These are phyloP conservation scores for Cladophialophora immunda DNA, from an alignment of 2,329 filamentous ascomycete species.

Conservation along the genomic window DNA sequence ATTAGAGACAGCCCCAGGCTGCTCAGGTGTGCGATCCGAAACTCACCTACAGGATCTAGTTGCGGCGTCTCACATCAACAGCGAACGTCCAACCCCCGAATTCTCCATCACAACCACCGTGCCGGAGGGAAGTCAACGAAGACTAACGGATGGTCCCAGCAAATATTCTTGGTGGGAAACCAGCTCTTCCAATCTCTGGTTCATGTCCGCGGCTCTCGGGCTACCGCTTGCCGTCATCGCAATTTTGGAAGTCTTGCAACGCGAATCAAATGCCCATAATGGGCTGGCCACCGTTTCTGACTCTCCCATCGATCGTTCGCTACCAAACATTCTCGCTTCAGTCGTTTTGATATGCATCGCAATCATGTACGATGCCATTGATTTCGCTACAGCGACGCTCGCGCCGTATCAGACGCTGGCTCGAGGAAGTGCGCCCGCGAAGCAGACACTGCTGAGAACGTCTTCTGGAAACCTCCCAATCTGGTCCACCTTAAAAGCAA, in stretches of 20 bases:
- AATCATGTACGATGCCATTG: conserved; percentile 27
- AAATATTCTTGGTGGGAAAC: conserved; percentile 6
- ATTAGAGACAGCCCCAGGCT: neutral
- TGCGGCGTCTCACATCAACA: neutral
- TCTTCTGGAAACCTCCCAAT: neutral
- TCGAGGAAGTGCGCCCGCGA: neutral
- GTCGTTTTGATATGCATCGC: conserved; percentile 27
- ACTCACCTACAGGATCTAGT: conserved; percentile 3
- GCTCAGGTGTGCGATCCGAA: neutral
- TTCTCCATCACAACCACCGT: conserved; percentile 6
- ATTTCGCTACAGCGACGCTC: conserved; percentile 30
- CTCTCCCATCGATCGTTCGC: neutral
- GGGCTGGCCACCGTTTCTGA: conserved; percentile 3
- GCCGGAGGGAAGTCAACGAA: neutral
- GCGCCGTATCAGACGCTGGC: conserved; percentile 10
- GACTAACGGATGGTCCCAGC: neutral
- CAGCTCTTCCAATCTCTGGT: neutral
- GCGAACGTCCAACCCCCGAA: conserved; percentile 2
- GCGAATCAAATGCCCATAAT: neutral
- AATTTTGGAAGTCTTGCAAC: conserved; percentile 11
- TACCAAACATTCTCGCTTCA: neutral
- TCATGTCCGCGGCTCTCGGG: conserved; percentile 2
- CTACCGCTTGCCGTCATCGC: conserved; percentile 6
- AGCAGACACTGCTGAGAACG: conserved; percentile 5
- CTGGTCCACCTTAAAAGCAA: conserved; percentile 6